A percentile compares a stretch with the other conserved stretches of the same genome.
phyloP scores from a whole-genome alignment of 768 basidiomycete genomes.

The Rhodotorula graminis region DNA sequence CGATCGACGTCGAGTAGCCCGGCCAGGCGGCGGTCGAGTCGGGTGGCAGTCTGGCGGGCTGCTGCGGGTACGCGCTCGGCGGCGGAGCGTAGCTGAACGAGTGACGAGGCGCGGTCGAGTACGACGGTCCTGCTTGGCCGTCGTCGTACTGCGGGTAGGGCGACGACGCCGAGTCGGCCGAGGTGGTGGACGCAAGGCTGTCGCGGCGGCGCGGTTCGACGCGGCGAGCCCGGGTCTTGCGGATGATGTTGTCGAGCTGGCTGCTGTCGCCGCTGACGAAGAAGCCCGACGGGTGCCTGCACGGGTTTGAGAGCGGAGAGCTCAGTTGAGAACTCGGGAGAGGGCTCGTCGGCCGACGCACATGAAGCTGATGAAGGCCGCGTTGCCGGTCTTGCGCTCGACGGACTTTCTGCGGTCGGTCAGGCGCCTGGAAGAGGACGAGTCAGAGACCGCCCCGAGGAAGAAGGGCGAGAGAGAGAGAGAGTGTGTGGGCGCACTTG shows the following conservation, averaged over 20 bases:
- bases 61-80: too few relatives aligned
- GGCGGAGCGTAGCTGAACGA: neutral
- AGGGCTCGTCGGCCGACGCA: neutral
- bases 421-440: conserved; percentile 7
- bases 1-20: neutral
- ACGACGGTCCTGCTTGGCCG: neutral
- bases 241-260: conserved; percentile 19
- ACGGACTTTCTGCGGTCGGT: conserved; percentile 20
- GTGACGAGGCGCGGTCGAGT: neutral
- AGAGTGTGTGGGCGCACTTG: neutral
- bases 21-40: neutral
- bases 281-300: conserved; percentile 24
- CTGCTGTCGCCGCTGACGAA: conserved; percentile 17
- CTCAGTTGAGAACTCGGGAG: too few relatives aligned
- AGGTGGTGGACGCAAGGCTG: conserved; percentile 17
- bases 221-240: conserved; percentile 15
- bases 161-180: conserved; percentile 1
- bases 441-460: neutral
- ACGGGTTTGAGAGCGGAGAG: neutral
- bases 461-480: neutral
- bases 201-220: conserved; percentile 3
- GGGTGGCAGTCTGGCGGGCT: neutral
- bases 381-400: conserved; percentile 2
- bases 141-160: neutral
- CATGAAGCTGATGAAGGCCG: conserved; percentile 16